Evolutionary conservation across 2,329 filamentous ascomycete genomes (phyloP).

Genomic region (Metarhizium brunneum): DNA sequence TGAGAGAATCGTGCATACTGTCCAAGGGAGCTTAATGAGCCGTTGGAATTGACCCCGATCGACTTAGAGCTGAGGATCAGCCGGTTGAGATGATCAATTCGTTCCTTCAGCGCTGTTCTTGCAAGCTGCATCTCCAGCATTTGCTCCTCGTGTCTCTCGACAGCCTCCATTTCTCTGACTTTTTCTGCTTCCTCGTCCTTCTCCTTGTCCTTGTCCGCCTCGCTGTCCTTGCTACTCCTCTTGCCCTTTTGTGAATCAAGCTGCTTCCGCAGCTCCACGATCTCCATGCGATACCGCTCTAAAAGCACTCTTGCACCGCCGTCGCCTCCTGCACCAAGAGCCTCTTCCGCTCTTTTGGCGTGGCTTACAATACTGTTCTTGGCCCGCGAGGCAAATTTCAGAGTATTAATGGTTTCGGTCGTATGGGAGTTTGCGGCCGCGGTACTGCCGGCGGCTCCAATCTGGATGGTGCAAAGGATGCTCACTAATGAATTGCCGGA

Average conservation of each 20-base stretch:
- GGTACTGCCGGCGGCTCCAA: slow-evolving; percentile 65
- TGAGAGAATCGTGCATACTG: slow-evolving; percentile 54
- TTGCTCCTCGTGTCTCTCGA: slow-evolving; percentile 87
- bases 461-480: slow-evolving; percentile 93
- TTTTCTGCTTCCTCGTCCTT: slow-evolving; percentile 64
- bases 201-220: slow-evolving; percentile 44
- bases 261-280: slow-evolving; percentile 69
- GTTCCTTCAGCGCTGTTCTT: slow-evolving; percentile 88
- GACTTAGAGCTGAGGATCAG: slow-evolving; percentile 94
- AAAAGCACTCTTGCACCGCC: slow-evolving; percentile 78
- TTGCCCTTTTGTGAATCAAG: slow-evolving; percentile 74
- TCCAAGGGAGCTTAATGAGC: slow-evolving; percentile 59
- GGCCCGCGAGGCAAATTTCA: slow-evolving; percentile 92
- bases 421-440: slow-evolving; percentile 67
- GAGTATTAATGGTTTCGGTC: slow-evolving; percentile 83
- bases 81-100: slow-evolving; percentile 93
- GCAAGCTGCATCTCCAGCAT: slow-evolving; percentile 98
- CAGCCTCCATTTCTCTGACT: slow-evolving; percentile 67
- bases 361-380: slow-evolving; percentile 98
- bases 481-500: slow-evolving; percentile 93
- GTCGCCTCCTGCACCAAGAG: slow-evolving; percentile 70
- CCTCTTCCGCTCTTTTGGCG: slow-evolving; percentile 89
- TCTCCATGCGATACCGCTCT: slow-evolving; percentile 91
- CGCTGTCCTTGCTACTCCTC: slow-evolving; percentile 46
- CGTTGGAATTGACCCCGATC: slow-evolving; percentile 77